Base-by-base conservation (phyloP, 768 basidiomycete species). In the Psilocybe azurescens region DNA sequence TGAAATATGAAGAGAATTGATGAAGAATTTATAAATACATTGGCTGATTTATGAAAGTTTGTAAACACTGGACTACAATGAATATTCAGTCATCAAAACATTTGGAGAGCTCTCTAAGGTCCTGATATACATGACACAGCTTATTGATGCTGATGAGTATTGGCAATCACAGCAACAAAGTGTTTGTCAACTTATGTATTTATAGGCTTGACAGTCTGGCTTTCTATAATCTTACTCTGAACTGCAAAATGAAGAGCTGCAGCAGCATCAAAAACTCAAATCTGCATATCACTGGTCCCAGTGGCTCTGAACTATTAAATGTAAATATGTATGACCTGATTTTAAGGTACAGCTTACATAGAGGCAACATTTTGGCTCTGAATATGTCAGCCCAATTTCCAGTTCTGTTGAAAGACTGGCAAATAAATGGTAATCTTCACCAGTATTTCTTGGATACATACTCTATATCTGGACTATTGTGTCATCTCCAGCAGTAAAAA, bases 361-460 rank as follows among this genome's bases (percentile, higher is more conserved):
- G 78, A 0, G 93, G 93, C 1, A 97, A 78, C 82, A 93, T 89
- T 50, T 91, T 86, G 0, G 85, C 87, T 65, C 89, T 91, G 79
- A 97, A 97, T 50, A 97, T 93, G 69, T 97, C 96, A 11, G 83
- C 86, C 50, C 77, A 82, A 72, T 97, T 94, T 2, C 92, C 93
- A 0, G 94, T 95, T 13, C 81, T 73, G 53, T 95, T 88, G n/a
- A 89, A 83, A 7, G 86, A 80, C 59, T 85, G 79, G 69, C 84
- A 93, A 46, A 76, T 74, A 73, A 87, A 93, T 30, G 89, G 77
- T 88, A 91, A 54, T 85, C 84, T 30, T 80, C 72, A 29, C 61
- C 67, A 18, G 70, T 65, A 66, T 82, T 74, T 30, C 74, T 70
- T 14, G 77, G 64, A 68, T 90, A 85, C 70, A 92, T 83, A 47